These are phyloP conservation scores for Blastobotrys chiropterorum DNA, from an alignment of 805 yeast species.

Conservation along the genomic window DNA sequence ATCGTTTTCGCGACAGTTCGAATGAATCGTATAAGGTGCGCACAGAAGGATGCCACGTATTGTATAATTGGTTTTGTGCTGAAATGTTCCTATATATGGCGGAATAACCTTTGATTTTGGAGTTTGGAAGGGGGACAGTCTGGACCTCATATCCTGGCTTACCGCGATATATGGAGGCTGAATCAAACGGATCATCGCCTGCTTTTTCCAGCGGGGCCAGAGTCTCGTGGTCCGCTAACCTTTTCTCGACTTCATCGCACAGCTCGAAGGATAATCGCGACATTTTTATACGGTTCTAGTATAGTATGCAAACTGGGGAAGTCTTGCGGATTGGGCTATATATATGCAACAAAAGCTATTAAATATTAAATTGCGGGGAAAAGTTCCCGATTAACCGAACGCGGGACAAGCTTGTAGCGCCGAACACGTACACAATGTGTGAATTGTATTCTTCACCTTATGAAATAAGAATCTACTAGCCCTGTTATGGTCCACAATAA, in stretches of 20 bases:
- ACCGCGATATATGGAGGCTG: not conserved
- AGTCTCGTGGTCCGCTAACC: conserved; percentile 7
- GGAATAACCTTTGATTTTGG: conserved; percentile 42
- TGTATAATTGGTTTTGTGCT: conserved; percentile 27
- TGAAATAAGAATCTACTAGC: too few relatives aligned
- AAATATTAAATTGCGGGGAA: too few relatives aligned
- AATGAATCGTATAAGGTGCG: conserved; percentile 36
- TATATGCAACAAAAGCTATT: too few relatives aligned
- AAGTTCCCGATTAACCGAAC: too few relatives aligned
- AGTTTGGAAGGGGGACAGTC: conserved; percentile 36
- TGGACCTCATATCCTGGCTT: conserved; percentile 26
- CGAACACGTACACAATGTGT: too few relatives aligned
- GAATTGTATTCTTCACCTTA: too few relatives aligned
- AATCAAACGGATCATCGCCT: not conserved
- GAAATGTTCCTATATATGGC: conserved; percentile 44
- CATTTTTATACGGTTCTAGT: not conserved
- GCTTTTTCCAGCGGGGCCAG: conserved; percentile 7
- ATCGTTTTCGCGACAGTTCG: conserved; percentile 24
- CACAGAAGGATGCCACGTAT: conserved; percentile 31
- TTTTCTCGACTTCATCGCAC: conserved; percentile 8
- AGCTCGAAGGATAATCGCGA: not conserved
- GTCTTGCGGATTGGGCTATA: too few relatives aligned
- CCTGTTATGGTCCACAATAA: too few relatives aligned
- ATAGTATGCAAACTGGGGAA: too few relatives aligned
- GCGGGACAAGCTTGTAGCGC: too few relatives aligned